phyloP scores from a whole-genome alignment of 768 basidiomycete species.

The Boletellus ananiceps region DNA sequence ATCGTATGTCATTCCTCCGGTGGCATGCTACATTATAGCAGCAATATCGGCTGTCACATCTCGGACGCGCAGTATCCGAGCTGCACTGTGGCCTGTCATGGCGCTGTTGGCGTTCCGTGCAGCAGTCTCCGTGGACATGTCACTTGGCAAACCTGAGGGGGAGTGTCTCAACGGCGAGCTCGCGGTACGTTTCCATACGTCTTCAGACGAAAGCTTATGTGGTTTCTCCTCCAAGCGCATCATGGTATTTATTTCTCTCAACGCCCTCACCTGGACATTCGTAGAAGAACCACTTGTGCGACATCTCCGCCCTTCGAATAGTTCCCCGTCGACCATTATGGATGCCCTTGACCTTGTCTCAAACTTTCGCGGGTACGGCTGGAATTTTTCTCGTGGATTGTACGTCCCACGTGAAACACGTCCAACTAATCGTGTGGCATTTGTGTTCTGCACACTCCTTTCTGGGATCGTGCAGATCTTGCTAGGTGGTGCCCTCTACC shows the following conservation, averaged over 20 bases:
- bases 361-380: constrained; percentile 57
- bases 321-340: neutral
- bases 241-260: constrained; percentile 9
- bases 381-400: constrained; percentile 47
- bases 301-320: constrained; percentile 1
- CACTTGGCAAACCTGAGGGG: neutral
- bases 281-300: constrained; percentile 11
- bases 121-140: constrained; percentile 13
- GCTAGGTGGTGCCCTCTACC: constrained; percentile 44
- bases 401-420: constrained; percentile 37
- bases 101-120: constrained; percentile 42
- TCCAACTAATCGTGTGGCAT: constrained; percentile 34
- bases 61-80: constrained; percentile 39
- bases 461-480: constrained; percentile 36
- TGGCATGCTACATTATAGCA: constrained; percentile 42
- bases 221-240: neutral
- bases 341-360: constrained; percentile 48
- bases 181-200: constrained; percentile 3
- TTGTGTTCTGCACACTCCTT: constrained; percentile 32
- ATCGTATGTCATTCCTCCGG: constrained; percentile 36
- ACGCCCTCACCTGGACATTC: constrained; percentile 12
- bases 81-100: constrained; percentile 44
- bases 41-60: constrained; percentile 49
- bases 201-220: no score
- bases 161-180: constrained; percentile 8